Base-by-base conservation (phyloP, 345 rosid genomes). In the Linum trigynum region DNA sequence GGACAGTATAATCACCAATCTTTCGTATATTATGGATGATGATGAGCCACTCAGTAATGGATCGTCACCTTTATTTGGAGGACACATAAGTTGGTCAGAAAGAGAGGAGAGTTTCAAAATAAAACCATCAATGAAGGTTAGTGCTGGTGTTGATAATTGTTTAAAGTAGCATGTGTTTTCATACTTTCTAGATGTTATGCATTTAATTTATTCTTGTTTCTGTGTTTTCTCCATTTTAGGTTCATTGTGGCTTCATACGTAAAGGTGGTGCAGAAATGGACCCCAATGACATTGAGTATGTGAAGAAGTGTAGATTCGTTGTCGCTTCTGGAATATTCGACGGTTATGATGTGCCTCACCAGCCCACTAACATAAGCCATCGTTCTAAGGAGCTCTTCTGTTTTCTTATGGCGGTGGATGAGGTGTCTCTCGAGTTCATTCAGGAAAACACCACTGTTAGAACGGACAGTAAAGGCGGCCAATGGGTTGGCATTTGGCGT, bases 401-500 rank as follows among this genome's bases (percentile, higher is more conserved):
- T 72, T 91, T 95, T 78, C 87, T 89, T 36, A 88, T 95, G 91
- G 91, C 75, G 69, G 91, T 91, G 58, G 99, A 95, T 75, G 85
- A 87, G 80, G 85, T 76, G 57, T 87, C 97, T 65, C 83, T 87
- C 38, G 17, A 76, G 57, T 89, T 89, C 78, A 78, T 95, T 35
- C 81, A 69, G 61, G 66, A 69, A 71, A 95, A 91, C 74, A 80
- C 79, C 60, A 87, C 92, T 48, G 69, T 88, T 36, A 81, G 70
- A 72, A 76, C 85, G 64, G 99, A 90, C 75, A 70, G n/a, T 16
- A 56, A 77, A 1, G 86, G 95, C 59, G 94, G 99, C 55, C 64
- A 60, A 58, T 95, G 99, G 97, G 91, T 87, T 65, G 99, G 96
- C 67, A 75, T 95, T 45, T 95, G 99, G 99, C 92, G 91, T 60